Base-by-base conservation (phyloP, 306 rosid genomes). In the Comarum palustre region DNA sequence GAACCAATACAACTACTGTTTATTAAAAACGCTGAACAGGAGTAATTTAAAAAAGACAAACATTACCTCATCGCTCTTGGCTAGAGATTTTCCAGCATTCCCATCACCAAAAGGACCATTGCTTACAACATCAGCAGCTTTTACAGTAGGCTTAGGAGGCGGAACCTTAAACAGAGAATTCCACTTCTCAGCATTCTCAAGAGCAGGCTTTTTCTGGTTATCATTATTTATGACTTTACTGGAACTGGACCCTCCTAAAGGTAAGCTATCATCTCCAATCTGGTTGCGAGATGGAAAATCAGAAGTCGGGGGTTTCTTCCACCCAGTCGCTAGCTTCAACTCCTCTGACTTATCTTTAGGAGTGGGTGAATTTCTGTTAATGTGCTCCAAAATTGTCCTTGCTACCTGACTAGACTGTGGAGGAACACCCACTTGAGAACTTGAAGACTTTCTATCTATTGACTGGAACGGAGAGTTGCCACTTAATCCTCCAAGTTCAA, bases 331-430 rank as follows among this genome's bases (percentile, higher is more conserved):
- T 77, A 85, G 82, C 86, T 83, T 88, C 70, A 93, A 78, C 87
- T 93, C 98, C 24, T 83, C 86, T 22, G 85, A 82, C 84, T 91
- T 93, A 41, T 87, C 91, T 73, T 78, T 91, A 22, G 92, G 92
- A 73, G 97, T 91, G 52, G 96, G 87, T 10, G 78, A 62, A 71
- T 77, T 86, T 91, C 97, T 85, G 77, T 85, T 88, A 57, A 91
- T 75, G 75, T 87, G 98, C 72, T 93, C 97, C 83, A 93, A 81
- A 72, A 93, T 93, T 73, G 87, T 81, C 86, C 87, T 86, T 45
- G 97, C 96, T 84, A 93, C 82, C 84, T 82, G 88, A 82, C 87
- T 83, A 50, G 91, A 76, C 75, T 84, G 91, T 75, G 81, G 86
- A 81, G 81, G 96, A 50, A 86, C 68, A 60, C 89, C 75, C 12